phyloP scores from a whole-genome alignment of 352 stramenopile species.

The Aphanomyces astaci region DNA sequence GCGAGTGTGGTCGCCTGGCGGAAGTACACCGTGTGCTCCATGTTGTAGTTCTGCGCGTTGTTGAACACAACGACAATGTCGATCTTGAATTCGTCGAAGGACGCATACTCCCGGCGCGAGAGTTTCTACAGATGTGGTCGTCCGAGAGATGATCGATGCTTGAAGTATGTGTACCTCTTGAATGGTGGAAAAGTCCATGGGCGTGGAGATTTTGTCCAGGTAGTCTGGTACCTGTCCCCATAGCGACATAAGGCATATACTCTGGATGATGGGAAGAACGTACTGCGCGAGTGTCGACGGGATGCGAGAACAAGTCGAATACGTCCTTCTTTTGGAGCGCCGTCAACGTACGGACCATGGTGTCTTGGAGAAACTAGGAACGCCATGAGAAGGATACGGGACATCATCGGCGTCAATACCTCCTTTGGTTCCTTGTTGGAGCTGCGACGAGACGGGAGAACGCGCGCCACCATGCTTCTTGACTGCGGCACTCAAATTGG shows the following conservation, averaged over 20 bases:
- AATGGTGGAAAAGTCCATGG: constrained; percentile 19
- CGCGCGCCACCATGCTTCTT: neutral
- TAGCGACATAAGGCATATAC: neutral
- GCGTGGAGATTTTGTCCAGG: constrained; percentile 12
- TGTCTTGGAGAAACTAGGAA: neutral
- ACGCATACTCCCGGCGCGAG: neutral
- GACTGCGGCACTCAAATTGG: neutral
- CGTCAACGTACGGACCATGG: neutral
- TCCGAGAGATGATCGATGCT: too few relatives aligned
- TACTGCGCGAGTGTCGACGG: constrained; percentile 14
- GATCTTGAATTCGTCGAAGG: constrained; percentile 20
- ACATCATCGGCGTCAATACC: neutral
- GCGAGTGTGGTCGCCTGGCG: constrained; percentile 8
- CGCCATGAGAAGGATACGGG: neutral
- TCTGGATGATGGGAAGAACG: neutral
- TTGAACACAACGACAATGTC: constrained; percentile 21
- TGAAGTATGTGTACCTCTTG: neutral
- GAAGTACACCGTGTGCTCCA: constrained; percentile 18
- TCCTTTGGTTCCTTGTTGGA: neutral
- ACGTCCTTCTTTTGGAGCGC: constrained; percentile 17
- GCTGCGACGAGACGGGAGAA: neutral
- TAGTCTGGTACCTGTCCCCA: constrained; percentile 19
- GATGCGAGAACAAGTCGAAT: constrained; percentile 13
- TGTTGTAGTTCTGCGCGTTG: constrained; percentile 23
- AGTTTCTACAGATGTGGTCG: constrained; percentile 18